Conservation (phyloP, 306 rosid genomes). For the Prunus padus region DNA sequence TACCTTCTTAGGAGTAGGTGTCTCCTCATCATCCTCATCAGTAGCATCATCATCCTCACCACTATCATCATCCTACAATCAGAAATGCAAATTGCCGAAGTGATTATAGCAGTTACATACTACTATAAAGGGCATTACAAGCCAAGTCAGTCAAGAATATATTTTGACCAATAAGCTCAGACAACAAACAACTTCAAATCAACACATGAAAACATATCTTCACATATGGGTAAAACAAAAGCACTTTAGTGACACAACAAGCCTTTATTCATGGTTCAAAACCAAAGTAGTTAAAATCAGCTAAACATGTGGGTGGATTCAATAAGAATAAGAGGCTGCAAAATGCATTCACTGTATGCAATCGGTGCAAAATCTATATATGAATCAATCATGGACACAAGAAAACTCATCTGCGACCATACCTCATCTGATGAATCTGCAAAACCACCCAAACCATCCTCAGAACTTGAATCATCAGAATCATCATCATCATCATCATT, state of each 20-base stretch:
- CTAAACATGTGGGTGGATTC: background rate
- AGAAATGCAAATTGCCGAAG: background rate
- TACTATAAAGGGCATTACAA: background rate
- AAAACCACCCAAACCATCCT: constrained; percentile 11
- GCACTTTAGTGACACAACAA: background rate
- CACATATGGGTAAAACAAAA: background rate
- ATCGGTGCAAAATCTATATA: background rate
- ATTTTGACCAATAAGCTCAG: background rate
- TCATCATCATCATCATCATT: constrained; percentile 41
- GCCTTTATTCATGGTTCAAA: background rate
- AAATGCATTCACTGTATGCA: background rate
- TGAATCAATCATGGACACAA: background rate
- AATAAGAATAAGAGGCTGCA: background rate
- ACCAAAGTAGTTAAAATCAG: background rate
- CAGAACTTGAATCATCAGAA: constrained; percentile 42
- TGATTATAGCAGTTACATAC: background rate
- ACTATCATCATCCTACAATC: constrained; percentile 44
- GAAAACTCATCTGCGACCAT: background rate
- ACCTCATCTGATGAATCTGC: background rate
- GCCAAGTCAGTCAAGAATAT: background rate
- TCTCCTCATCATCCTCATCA: constrained; percentile 54
- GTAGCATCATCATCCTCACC: constrained; percentile 37
- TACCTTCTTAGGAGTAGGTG: constrained; percentile 66
- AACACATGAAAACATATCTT: background rate
- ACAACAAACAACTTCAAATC: background rate